Conservation (phyloP, 129 eudicot genomes). For the Chrysanthemum lavandulifolium region DNA sequence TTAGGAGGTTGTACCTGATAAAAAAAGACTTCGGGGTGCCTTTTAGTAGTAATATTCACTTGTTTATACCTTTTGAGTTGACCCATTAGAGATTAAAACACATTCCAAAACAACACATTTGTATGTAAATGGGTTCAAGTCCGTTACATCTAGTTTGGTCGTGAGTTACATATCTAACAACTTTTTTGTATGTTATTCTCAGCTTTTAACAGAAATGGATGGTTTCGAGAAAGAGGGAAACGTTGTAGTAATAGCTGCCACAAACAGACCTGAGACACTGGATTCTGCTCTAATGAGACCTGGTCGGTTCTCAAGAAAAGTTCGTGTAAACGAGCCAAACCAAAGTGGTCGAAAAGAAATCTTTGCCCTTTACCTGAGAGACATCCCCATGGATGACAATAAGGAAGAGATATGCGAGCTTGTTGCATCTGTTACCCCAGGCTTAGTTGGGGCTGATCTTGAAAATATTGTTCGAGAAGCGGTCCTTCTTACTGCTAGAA, state of each 20-base stretch:
- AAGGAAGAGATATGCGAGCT: slow-evolving; percentile 31
- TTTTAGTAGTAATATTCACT: too few species aligned
- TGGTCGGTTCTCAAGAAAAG: slow-evolving; percentile 55
- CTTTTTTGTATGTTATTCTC: neutral
- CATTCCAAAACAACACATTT: neutral
- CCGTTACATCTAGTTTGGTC: neutral
- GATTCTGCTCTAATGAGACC: slow-evolving; percentile 50
- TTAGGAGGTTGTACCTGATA: too few species aligned
- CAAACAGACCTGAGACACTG: slow-evolving; percentile 58
- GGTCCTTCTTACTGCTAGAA: slow-evolving; percentile 52
- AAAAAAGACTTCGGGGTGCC: too few species aligned
- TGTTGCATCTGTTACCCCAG: slow-evolving; percentile 45
- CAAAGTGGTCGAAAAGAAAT: slow-evolving; percentile 43
- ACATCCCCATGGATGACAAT: slow-evolving; percentile 35
- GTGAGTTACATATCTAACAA: neutral
- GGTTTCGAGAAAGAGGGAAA: slow-evolving; percentile 50
- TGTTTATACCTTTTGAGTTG: neutral
- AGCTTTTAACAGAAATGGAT: slow-evolving; percentile 62
- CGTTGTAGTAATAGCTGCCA: slow-evolving; percentile 56
- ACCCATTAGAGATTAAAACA: neutral
- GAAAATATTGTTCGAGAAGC: slow-evolving; percentile 48
- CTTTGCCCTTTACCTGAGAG: slow-evolving; percentile 37
- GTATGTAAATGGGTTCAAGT: neutral
- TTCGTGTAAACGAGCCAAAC: slow-evolving; percentile 41
- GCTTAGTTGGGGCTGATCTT: slow-evolving; percentile 59